A percentile compares a stretch with the other conserved stretches of the same genome.
Evolutionary conservation across 495 filamentous ascomycete genomes (phyloP).

Genomic region (Trypethelium eluteriae): DNA sequence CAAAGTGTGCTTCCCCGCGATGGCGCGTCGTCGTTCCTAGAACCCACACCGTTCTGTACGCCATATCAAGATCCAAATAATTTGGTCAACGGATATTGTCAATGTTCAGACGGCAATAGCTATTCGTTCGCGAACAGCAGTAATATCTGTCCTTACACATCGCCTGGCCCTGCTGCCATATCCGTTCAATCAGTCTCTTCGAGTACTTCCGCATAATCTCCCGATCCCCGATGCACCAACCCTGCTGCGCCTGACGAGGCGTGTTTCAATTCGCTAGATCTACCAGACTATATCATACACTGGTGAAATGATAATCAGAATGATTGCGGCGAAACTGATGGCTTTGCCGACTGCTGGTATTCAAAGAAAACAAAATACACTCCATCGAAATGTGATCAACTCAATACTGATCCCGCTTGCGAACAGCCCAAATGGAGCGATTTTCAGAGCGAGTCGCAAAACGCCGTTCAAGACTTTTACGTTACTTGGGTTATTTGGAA

Average conservation of each 20-base stretch:
- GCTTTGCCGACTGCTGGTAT: neutral
- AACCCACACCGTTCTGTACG: neutral
- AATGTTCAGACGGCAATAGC: neutral
- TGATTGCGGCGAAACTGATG: neutral
- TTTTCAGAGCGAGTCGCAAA: neutral
- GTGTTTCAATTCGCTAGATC: neutral
- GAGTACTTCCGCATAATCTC: neutral
- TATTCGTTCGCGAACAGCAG: neutral
- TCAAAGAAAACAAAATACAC: neutral
- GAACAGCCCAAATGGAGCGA: neutral
- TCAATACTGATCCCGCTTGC: neutral
- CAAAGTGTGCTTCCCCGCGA: neutral
- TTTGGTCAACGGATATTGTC: neutral
- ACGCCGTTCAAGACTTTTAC: neutral
- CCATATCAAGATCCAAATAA: neutral
- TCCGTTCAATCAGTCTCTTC: neutral
- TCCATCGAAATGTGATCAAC: neutral
- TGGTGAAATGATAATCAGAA: neutral
- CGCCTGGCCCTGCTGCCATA: neutral
- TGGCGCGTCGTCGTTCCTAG: neutral
- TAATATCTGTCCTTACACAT: neutral
- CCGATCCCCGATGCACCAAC: neutral
- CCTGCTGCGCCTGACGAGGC: neutral
- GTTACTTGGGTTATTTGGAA: neutral
- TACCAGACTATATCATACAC: neutral